phyloP scores from a whole-genome alignment of 345 rosid genomes.

The Capsella bursapastoris region DNA sequence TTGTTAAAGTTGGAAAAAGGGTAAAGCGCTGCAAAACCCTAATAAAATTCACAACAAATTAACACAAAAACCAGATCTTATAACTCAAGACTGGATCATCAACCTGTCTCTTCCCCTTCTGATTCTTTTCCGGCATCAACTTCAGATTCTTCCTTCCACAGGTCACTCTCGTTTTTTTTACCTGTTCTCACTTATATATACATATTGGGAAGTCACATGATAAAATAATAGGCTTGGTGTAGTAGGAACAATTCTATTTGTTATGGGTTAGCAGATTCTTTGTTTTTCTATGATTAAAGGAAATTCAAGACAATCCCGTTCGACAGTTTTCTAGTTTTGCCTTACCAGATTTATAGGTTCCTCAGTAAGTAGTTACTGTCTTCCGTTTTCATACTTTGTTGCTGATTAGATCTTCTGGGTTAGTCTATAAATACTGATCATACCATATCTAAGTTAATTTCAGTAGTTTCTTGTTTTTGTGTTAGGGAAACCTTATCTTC shows the following conservation, averaged over 20 bases:
- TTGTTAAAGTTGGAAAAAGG: constrained; percentile 39
- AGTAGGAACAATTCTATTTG: constrained; percentile 7
- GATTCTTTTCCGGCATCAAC: not conserved
- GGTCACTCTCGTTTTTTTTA: constrained; percentile 26
- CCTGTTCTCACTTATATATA: constrained; percentile 13
- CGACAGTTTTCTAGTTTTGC: not conserved
- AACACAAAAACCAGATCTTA: constrained; percentile 31
- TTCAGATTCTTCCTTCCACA: constrained; percentile 23
- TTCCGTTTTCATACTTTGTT: constrained; percentile 1
- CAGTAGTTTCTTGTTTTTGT: constrained; percentile 4
- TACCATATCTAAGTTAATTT: not conserved
- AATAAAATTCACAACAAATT: constrained; percentile 19
- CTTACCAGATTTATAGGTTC: not conserved
- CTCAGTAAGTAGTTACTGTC: not conserved
- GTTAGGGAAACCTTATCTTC: constrained; percentile 28
- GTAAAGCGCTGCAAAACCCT: constrained; percentile 35
- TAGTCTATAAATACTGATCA: not conserved
- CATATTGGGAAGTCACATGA: constrained; percentile 10
- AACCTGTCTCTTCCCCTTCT: constrained; percentile 5
- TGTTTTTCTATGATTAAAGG: constrained; percentile 9
- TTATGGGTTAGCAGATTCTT: constrained; percentile 1
- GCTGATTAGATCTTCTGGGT: constrained; percentile 16
- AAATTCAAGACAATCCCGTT: constrained; percentile 8
- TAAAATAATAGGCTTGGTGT: not conserved
- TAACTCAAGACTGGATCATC: constrained; percentile 11